A percentile compares a stretch with the other conserved stretches of the same genome.
Conservation (phyloP, 257 asterid genomes). For the Solanum piurae region DNA sequence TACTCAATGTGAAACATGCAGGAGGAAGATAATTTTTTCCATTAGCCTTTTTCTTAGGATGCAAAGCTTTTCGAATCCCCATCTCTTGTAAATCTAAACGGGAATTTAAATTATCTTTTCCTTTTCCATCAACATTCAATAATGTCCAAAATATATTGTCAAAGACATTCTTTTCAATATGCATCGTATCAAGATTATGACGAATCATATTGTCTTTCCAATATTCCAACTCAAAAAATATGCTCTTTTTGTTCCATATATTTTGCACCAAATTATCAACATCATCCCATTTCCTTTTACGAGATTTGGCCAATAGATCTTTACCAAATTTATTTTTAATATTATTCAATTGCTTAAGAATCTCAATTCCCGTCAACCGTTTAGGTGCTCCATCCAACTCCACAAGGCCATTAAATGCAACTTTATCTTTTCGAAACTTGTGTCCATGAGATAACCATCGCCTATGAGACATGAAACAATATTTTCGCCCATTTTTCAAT, state of each 20-base stretch:
- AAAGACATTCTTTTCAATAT: slow-evolving; percentile 2
- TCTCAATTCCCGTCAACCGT: neutral
- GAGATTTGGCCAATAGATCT: too few species aligned
- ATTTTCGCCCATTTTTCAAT: too few species aligned
- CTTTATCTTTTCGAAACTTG: too few species aligned
- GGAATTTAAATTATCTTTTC: slow-evolving; percentile 1
- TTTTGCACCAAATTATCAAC: neutral
- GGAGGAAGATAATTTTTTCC: neutral
- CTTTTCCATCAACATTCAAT: neutral
- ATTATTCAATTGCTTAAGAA: too few species aligned
- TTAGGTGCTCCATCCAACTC: neutral
- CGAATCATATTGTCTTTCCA: neutral
- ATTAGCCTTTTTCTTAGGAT: neutral
- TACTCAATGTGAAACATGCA: neutral
- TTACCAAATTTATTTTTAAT: too few species aligned
- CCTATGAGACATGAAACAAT: too few species aligned
- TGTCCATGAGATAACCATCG: too few species aligned
- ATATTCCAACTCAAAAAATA: slow-evolving; percentile 6
- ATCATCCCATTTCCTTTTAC: neutral
- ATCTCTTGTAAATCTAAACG: neutral
- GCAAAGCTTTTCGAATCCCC: neutral
- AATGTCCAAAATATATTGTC: neutral
- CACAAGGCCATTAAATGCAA: neutral
- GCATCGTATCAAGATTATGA: slow-evolving; percentile 5
- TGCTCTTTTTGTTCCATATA: slow-evolving; percentile 1